Base-by-base conservation (phyloP, 2,329 filamentous ascomycete species). In the Mycogone perniciosa region DNA sequence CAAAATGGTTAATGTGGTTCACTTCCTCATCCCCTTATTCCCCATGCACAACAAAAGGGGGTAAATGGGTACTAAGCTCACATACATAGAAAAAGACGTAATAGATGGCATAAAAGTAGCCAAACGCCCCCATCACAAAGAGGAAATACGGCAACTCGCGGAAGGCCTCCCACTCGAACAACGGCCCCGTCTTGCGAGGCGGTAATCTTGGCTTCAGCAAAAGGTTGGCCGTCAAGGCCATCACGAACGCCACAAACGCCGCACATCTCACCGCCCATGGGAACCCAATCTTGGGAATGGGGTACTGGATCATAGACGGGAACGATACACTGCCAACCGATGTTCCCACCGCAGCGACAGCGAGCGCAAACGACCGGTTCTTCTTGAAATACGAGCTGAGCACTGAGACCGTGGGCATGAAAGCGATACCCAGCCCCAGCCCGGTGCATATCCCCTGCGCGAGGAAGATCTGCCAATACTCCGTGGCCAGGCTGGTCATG, bases 241-340 rank as follows among this genome's bases (percentile, higher is more conserved):
- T 75, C 0, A 62, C 68, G 6, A 82, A 65, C 43, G 73, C 74
- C 33, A 89, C 74, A 59, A 89, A 85, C 0, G 76, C 85, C 1
- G 87, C 71, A 7, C 81, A 76, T 6, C 86, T 71, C 3, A 83
- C 81, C 0, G 82, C 76, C 81, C 83, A 85, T 0, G 71, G 68
- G 57, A 86, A 86, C 1, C 82, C 82, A 31, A 85, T 71, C 11
- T 67, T 62, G 0, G 79, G 77, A 6, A 81, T 71, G 13, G 86
- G 67, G 44, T 77, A 73, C 57, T 81, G 74, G 59, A 86, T 77
- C 11, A 74, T 70, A 8, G 77, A 71, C 0, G 81, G 79, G 55
- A 80, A 83, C 7, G 81, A 64, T 8, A 82, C 64, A 31, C 79
- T 76, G 4, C 79, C 79, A 6, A 81, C 68, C 4, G 76, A 77